Evolutionary conservation across 176 grass and related monocot species (phyloP).

Genomic region (Eremochloa ophiuroides): DNA sequence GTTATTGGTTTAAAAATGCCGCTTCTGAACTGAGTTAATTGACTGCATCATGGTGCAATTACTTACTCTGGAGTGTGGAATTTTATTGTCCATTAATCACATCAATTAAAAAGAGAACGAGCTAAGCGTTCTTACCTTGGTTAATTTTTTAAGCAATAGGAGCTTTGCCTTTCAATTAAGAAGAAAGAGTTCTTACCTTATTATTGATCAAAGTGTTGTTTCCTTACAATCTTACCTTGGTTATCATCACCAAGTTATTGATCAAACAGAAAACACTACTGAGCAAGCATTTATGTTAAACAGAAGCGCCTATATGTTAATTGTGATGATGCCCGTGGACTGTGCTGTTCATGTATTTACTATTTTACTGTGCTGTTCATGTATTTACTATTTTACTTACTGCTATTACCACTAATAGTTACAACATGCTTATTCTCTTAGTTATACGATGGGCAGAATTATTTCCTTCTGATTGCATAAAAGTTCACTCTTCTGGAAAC

Average conservation of each 20-base stretch:
- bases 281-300: neutral
- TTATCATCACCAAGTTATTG: neutral
- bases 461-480: neutral
- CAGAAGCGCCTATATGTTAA: neutral
- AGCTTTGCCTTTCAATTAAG: neutral
- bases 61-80: slow-evolving; percentile 3
- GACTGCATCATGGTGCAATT: neutral
- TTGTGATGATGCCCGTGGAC: neutral
- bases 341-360: neutral
- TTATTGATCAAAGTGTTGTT: neutral
- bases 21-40: neutral
- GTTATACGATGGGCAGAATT: neutral
- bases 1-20: neutral
- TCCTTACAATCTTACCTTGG: neutral
- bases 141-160: neutral
- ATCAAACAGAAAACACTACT: neutral
- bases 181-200: neutral
- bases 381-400: too few relatives aligned
- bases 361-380: neutral
- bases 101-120: neutral
- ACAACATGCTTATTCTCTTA: neutral
- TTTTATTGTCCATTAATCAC: neutral
- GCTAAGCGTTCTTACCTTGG: neutral
- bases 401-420: too few relatives aligned
- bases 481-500: neutral